Base-by-base conservation (phyloP, 345 rosid genomes). In the Eucalyptus cladocalyx region DNA sequence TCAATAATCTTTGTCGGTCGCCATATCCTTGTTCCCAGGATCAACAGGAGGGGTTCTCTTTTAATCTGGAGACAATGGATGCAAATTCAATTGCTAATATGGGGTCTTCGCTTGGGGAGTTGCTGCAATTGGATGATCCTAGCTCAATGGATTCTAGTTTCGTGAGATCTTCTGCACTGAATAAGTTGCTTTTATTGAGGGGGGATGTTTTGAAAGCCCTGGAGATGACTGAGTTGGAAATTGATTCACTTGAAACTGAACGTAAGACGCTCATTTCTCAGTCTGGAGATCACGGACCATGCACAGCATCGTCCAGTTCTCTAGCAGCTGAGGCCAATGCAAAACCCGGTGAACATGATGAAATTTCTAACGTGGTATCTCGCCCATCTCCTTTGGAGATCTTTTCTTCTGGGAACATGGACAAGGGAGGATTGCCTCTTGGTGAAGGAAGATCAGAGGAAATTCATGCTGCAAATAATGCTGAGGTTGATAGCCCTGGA, bases 181-280 rank as follows among this genome's bases (percentile, higher is more conserved):
- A 90, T 90, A 96, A 93, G 91, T 92, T 98, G 92, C 92, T 95
- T 90, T 56, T 93, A 28, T 94, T 92, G 95, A 98, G 95, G 92
- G 90, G 92, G 86, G 96, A 96, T 76, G 88, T 94, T 88, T 93
- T 92, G 89, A 98, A 97, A 93, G 94, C 92, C 40, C 86, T 98
- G 92, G 99, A 96, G 93, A 89, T 89, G 91, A 95, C 96, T 3
- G 99, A 98, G 88, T 93, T 95, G 51, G 98, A 98, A 94, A 96
- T 98, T 92, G 99, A 97, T 91, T 94, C 91, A 5, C 97, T 95
- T 89, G 99, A 97, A 92, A 96, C 89, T 92, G 97, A 97, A 90
- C 94, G 94, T 4, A 94, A 93, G 95, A 88, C 88, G 10, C 90
- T 96, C 92, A 91, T 91, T 91, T 93, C 88, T 87, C 93, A 91